Percentiles rank a stretch among this genome's conserved stretches.
Evolutionary conservation across 1,284 basidiomycete genomes (phyloP).

Genomic region (Lentinula novae-zelandiae): DNA sequence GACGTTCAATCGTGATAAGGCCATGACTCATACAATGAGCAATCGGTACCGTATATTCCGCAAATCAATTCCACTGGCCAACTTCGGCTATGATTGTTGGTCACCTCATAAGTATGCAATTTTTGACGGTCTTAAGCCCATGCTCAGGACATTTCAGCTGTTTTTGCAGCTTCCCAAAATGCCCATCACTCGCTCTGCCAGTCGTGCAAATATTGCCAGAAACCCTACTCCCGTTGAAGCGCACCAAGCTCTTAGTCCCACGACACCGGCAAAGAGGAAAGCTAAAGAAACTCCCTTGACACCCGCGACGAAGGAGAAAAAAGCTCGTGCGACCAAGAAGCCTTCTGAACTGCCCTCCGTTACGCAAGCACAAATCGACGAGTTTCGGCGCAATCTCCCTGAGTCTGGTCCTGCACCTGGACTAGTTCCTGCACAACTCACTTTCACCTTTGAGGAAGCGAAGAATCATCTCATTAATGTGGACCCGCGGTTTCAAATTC

Average conservation of each 20-base stretch:
- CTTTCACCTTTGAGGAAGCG: slow-evolving; percentile 74
- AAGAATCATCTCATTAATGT: slow-evolving; percentile 64
- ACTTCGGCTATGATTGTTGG: not conserved
- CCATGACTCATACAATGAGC: not conserved
- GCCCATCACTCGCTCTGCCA: slow-evolving; percentile 40
- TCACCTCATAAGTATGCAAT: not conserved
- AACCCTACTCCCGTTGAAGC: not conserved
- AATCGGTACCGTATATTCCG: not conserved
- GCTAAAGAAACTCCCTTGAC: slow-evolving; percentile 8
- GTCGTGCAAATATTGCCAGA: slow-evolving; percentile 19
- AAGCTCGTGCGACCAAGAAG: not conserved
- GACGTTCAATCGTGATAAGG: not conserved
- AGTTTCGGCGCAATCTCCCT: slow-evolving; percentile 5
- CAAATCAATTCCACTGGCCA: not conserved
- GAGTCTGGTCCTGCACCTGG: slow-evolving; percentile 8
- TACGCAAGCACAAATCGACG: not conserved
- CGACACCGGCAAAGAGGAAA: slow-evolving; percentile 22
- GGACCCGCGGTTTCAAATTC: slow-evolving; percentile 68
- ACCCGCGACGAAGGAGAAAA: slow-evolving; percentile 11
- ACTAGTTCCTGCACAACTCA: slow-evolving; percentile 60
- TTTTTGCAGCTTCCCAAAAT: slow-evolving; percentile 20
- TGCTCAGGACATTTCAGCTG: not conserved
- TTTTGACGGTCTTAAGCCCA: not conserved
- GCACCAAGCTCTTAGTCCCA: slow-evolving; percentile 11
- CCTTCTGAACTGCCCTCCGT: not conserved